phyloP scores from a whole-genome alignment of 371 early-diverging fungal genomes.

The Circinella minor region DNA sequence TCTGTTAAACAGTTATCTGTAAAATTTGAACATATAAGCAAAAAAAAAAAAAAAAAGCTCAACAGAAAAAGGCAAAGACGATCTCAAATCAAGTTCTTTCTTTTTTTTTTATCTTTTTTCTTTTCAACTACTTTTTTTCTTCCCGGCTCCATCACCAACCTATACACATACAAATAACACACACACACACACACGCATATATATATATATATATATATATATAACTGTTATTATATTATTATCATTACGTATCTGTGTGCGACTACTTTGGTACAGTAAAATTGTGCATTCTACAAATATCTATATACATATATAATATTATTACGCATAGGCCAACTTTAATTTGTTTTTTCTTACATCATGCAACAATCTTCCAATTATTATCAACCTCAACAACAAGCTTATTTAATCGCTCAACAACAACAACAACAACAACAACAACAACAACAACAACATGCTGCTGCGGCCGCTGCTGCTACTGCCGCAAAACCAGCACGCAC shows the following conservation, averaged over 20 bases:
- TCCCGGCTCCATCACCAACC: not conserved
- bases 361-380: slow-evolving; percentile 13
- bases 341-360: not conserved
- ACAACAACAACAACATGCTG: slow-evolving; percentile 7
- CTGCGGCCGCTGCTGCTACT: slow-evolving; percentile 15
- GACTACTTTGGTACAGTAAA: too few relatives aligned
- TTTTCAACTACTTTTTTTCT: not conserved
- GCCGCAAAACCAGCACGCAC: slow-evolving; percentile 6
- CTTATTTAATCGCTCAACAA: slow-evolving; percentile 13
- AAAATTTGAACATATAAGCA: not conserved
- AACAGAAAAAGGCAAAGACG: not conserved
- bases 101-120: not conserved
- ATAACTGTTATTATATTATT: too few relatives aligned
- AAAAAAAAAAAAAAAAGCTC: not conserved
- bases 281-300: too few relatives aligned
- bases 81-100: slow-evolving; percentile 1
- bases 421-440: slow-evolving; percentile 13
- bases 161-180: too few relatives aligned
- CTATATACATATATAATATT: not conserved
- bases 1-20: too few relatives aligned
- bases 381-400: slow-evolving; percentile 13
- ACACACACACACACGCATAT: too few relatives aligned
- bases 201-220: too few relatives aligned
- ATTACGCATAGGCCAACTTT: not conserved
- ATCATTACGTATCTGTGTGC: too few relatives aligned